phyloP scores from a whole-genome alignment of 176 grass and related monocot species.

The Pharus latifolius region DNA sequence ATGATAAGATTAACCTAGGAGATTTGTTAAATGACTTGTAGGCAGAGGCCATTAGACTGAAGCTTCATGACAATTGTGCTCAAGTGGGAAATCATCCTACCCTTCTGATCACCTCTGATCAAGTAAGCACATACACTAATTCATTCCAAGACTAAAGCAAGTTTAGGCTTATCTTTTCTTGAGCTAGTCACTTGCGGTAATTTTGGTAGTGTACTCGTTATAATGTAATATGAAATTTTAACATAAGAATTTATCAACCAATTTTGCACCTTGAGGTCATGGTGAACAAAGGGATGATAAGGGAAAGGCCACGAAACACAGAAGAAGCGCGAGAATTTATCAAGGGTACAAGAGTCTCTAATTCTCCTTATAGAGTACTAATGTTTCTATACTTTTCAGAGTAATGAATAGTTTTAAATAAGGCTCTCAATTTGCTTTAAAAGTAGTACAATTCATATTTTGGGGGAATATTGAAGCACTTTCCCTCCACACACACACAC shows the following conservation, averaged over 20 bases:
- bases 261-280: conserved; percentile 32
- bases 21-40: neutral
- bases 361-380: neutral
- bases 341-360: conserved; percentile 20
- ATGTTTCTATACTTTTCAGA: too few relatives aligned
- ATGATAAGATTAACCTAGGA: too few relatives aligned
- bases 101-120: conserved; percentile 58
- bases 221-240: neutral
- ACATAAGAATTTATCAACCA: neutral
- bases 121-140: conserved; percentile 13
- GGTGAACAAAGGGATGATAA: conserved; percentile 47
- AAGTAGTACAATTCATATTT: too few relatives aligned
- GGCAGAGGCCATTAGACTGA: conserved; percentile 51
- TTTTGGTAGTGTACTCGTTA: too few relatives aligned
- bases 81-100: neutral
- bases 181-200: too few relatives aligned
- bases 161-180: too few relatives aligned
- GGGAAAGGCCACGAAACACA: conserved; percentile 46
- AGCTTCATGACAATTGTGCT: neutral
- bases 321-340: conserved; percentile 81
- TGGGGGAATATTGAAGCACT: too few relatives aligned
- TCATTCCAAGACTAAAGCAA: neutral
- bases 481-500: too few relatives aligned
- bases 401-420: too few relatives aligned
- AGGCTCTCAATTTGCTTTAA: too few relatives aligned